Base-by-base conservation (phyloP, 495 filamentous ascomycete genomes). In the Penicillium manginii region DNA sequence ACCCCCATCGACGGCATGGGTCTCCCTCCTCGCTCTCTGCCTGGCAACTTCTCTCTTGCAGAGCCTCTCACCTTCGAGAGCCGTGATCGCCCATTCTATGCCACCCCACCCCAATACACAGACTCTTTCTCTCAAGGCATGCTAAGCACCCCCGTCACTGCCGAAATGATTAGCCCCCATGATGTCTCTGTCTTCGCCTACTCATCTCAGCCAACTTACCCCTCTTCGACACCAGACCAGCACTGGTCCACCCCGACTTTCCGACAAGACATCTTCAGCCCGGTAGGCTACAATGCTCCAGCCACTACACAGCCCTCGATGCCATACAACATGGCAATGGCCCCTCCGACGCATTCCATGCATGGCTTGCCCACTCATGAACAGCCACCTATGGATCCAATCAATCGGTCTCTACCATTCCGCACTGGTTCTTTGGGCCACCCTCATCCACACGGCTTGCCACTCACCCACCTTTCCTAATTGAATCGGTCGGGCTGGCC, bases 201-300 rank as follows among this genome's bases (percentile, higher is more conserved):
- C 31, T 39, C 76, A 15, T 54, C 60, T 0, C 64, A 66, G 2
- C 55, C 67, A 12, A 50, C 66, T 9, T 77, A 73, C 54, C 57
- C 68, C 8, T 45, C 58, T 23, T 64, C 76, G 0, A 61, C 73
- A 51, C 52, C 72, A 22, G 53, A 63, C 55, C 57, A 62, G 60
- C 23, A 59, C n/a, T 80, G 76, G 74, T 55, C 59, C 4, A 29
- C 67, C 12, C 70, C 77, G 3, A 61, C 71, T 5, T 78, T 75
- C 66, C 71, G 76, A n/a, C 75, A 70, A 45, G 72, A 73, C 46
- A 63, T 78, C 37, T 80, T 73, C 68, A 61, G 62, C 19, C 57
- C 76, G 0, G 63, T 78, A n/a, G 74, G 73, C 39, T 79, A 73
- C 60, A 61, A 55, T 12, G 23, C 64, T 4, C 52, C 67, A 0